Percentiles rank a stretch among this genome's conserved stretches.
phyloP scores from a whole-genome alignment of 139 green algal species.

The Chlorella sp. region DNA sequence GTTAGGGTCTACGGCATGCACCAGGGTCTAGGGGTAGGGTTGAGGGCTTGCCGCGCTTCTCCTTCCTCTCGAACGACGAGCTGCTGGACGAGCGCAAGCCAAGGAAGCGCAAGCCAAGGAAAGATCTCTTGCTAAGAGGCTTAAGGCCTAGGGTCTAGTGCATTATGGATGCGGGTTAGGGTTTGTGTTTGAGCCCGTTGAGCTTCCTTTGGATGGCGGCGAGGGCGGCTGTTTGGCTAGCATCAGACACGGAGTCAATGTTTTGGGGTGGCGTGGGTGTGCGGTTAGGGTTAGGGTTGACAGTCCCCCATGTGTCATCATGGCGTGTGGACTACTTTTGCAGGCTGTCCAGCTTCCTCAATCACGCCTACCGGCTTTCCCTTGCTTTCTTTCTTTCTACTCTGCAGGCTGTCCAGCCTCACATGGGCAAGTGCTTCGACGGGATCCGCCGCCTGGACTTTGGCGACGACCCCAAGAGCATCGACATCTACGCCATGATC shows the following conservation, averaged over 20 bases:
- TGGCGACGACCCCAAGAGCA: conserved; percentile 68
- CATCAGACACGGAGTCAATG: no score
- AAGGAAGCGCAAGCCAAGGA: conserved; percentile 73
- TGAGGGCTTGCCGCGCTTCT: conserved; percentile 71
- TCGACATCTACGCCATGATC: conserved; percentile 77
- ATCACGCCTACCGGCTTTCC: no score
- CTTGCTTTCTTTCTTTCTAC: no score
- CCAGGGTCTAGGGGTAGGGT: background rate
- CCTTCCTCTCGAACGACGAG: conserved; percentile 81
- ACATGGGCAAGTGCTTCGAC: conserved; percentile 90
- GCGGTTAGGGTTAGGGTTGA: no score
- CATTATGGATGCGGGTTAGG: no score
- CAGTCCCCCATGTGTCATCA: background rate
- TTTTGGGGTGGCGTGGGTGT: no score
- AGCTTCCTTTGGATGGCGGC: no score
- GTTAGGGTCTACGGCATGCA: background rate
- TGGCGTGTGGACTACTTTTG: background rate
- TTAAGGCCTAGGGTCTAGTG: no score
- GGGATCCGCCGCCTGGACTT: conserved; percentile 79
- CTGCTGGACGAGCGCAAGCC: conserved; percentile 76
- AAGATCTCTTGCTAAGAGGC: no score
- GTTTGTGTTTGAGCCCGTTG: no score
- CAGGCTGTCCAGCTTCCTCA: background rate
- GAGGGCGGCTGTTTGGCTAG: no score
- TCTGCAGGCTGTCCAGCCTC: conserved; percentile 76